Evolutionary conservation across 352 stramenopile genomes (phyloP).

Genomic region (Phytopythium kandeliae): DNA sequence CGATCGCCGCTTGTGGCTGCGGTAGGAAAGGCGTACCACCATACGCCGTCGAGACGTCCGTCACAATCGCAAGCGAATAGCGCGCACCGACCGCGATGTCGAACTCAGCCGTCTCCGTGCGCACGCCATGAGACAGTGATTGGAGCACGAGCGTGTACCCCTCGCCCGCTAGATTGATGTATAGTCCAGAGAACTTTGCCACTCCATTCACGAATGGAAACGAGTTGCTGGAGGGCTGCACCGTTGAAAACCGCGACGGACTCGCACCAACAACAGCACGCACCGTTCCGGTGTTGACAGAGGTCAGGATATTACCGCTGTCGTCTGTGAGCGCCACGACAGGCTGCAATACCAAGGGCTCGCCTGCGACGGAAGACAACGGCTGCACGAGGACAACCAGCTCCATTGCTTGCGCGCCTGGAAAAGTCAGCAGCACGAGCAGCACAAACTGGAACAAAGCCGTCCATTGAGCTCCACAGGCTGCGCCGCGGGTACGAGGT

Average conservation of each 20-base stretch:
- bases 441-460: constrained; percentile 3
- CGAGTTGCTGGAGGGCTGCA: constrained; percentile 33
- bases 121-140: constrained; percentile 59
- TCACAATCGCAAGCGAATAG: constrained; percentile 54
- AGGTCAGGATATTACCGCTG: constrained; percentile 67
- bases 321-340: constrained; percentile 73
- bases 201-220: constrained; percentile 78
- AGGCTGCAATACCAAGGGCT: constrained; percentile 50
- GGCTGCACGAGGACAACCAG: constrained; percentile 68
- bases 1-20: constrained; percentile 66
- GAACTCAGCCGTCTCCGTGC: constrained; percentile 66
- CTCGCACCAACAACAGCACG: constrained; percentile 46
- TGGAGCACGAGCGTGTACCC: constrained; percentile 70
- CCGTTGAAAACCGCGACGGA: constrained; percentile 38
- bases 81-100: constrained; percentile 58
- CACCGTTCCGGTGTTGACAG: constrained; percentile 46
- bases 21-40: constrained; percentile 71
- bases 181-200: constrained; percentile 61
- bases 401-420: constrained; percentile 16
- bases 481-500: not conserved
- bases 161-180: constrained; percentile 51
- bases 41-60: constrained; percentile 75
- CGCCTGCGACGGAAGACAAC: constrained; percentile 50
- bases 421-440: constrained; percentile 7
- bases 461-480: not conserved